phyloP scores from a whole-genome alignment of 257 asterid species.

The Capsicum baccatum region DNA sequence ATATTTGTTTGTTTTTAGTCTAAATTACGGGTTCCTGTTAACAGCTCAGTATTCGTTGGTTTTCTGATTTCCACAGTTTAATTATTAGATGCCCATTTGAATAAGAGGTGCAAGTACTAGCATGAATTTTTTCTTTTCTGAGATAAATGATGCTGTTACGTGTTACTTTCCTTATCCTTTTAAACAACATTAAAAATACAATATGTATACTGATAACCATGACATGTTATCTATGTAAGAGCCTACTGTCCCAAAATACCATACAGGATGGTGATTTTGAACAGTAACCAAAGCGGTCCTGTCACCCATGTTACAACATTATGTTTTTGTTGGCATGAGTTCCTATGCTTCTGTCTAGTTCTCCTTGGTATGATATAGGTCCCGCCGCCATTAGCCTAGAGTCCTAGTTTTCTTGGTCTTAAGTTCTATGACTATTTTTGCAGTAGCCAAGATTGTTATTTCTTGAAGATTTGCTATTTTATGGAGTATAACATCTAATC shows the following conservation, averaged over 20 bases:
- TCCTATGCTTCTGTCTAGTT: neutral
- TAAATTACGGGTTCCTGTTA: neutral
- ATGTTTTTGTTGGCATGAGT: neutral
- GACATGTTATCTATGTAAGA: neutral
- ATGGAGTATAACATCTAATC: constrained; percentile 22
- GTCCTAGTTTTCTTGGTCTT: neutral
- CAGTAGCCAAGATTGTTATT: constrained; percentile 22
- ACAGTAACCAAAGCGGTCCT: neutral
- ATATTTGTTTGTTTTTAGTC: neutral
- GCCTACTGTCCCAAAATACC: constrained; percentile 9
- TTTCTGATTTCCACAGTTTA: neutral
- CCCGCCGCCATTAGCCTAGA: neutral
- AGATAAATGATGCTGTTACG: neutral
- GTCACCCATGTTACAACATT: neutral
- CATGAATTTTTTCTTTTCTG: neutral
- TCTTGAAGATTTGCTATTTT: neutral
- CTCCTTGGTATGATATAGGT: constrained; percentile 3
- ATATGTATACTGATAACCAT: neutral
- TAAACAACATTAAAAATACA: neutral
- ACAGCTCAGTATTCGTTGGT: neutral
- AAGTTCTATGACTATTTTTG: neutral
- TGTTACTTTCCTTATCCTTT: neutral
- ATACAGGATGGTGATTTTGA: neutral
- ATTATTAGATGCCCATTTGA: constrained; percentile 16
- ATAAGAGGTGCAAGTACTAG: constrained; percentile 20